Base-by-base conservation (phyloP, 495 filamentous ascomycete genomes). In the Hyaloscypha finlandica region DNA sequence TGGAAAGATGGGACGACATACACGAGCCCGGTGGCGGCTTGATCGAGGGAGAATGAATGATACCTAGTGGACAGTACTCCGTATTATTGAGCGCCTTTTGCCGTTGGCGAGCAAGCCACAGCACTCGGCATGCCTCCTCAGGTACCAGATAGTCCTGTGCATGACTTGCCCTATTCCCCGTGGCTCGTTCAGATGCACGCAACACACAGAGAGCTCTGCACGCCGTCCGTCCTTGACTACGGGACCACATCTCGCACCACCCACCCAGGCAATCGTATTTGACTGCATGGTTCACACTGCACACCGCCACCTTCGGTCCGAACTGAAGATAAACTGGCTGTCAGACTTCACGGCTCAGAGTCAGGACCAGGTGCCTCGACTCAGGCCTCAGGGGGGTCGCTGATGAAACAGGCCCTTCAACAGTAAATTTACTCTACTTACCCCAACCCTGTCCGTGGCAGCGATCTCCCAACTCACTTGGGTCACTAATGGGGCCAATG, bases 221-320 rank as follows among this genome's bases (percentile, higher is more conserved):
- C 42, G 19, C 30, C 45, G 51, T 52, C 42, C 42, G 60, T 32
- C 22, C 60, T 53, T 20, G 19, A 6, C 53, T 6, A 6, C 60
- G 39, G 60, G 42, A 48, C 42, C 42, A 48, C 42, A 14, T 19
- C 9, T 19, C 42, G 4, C 35, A 37, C 42, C 3, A 22, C n/a
- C 42, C 60, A 42, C n/a, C 42, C 60, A 42, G 60, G 32, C 52
- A 52, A 63, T 63, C 42, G 33, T 53, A n/a, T 48, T 12, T 48
- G 42, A 12, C 42, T 48, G 42, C 53, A 56, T 56, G 53, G 53
- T 8, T 6, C n/a, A 56, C 20, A 9, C 53, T 56, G 53, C 53
- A 56, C 53, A 56, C 53, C 53, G 53, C 53, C 53, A 29, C 25
- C 35, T 63, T 52, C 60, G 60, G 60, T 52, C 60, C 60, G 60